Evolutionary conservation across 495 filamentous ascomycete species (phyloP).

Genomic region (Parachaetomium inaequale): DNA sequence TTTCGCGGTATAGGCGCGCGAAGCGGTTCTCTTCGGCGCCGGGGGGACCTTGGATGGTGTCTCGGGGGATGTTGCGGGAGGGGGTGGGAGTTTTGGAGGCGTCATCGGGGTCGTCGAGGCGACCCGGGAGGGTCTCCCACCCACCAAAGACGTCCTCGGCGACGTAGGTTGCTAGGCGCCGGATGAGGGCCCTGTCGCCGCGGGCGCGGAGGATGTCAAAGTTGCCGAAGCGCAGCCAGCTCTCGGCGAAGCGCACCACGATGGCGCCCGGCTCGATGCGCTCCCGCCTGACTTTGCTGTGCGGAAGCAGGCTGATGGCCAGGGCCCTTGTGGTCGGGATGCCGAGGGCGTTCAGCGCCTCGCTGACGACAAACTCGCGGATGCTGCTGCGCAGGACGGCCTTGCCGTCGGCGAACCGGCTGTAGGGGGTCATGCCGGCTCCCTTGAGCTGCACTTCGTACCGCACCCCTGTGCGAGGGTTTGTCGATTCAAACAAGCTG

Average conservation of each 20-base stretch:
- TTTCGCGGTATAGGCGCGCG: constrained; percentile 79
- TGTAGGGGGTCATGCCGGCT: constrained; percentile 89
- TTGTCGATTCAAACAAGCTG: constrained; percentile 84
- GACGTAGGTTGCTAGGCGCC: constrained; percentile 72
- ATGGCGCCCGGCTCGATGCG: constrained; percentile 89
- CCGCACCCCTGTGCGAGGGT: constrained; percentile 62
- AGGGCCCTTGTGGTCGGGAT: constrained; percentile 87
- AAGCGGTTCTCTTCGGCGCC: constrained; percentile 78
- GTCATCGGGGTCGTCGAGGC: constrained; percentile 46
- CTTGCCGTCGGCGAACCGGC: constrained; percentile 95
- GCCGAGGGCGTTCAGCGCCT: constrained; percentile 74
- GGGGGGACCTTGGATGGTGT: constrained; percentile 59
- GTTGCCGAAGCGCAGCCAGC: constrained; percentile 89
- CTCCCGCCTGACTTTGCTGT: constrained; percentile 71
- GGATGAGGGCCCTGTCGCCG: constrained; percentile 69
- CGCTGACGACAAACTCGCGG: constrained; percentile 87
- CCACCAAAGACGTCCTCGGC: constrained; percentile 82
- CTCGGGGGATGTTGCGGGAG: constrained; percentile 48
- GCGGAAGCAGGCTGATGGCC: constrained; percentile 70
- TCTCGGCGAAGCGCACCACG: constrained; percentile 84
- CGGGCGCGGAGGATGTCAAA: constrained; percentile 83
- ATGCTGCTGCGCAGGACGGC: constrained; percentile 89
- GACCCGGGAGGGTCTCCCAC: constrained; percentile 72
- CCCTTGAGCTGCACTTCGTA: constrained; percentile 95
- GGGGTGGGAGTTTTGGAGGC: constrained; percentile 35